Base-by-base conservation (phyloP, 495 filamentous ascomycete genomes). In the Penicillium daleae region DNA sequence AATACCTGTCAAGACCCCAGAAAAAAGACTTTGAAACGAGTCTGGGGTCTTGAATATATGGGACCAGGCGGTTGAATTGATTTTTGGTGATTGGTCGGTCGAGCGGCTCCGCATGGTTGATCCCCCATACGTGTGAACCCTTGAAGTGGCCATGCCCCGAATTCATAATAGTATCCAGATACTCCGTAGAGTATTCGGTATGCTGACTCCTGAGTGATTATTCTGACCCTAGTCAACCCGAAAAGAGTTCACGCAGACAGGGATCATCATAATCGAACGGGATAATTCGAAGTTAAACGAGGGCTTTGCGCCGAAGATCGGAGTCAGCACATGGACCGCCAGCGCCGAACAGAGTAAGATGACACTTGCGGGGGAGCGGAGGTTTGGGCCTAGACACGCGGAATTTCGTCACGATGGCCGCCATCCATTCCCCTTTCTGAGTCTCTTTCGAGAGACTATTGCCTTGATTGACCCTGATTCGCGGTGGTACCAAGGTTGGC, bases 131-230 rank as follows among this genome's bases (percentile, higher is more conserved):
- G 35, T 44, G 50, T 44, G 50, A 56, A 61, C 51, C 48, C 24
- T 21, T 37, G 59, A 51, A 51, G 59, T n/a, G n/a, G 19, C 7
- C 39, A 48, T 59, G 63, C 59, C 63, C 53, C 63, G 21, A 46
- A 46, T 4, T 24, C 17, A 46, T 27, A 24, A 50, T n/a, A 29
- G 24, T 50, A 4, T n/a, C n/a, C n/a, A n/a, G n/a, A n/a, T n/a
- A n/a, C n/a, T n/a, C n/a, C n/a, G n/a, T n/a, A n/a, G n/a, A n/a
- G n/a, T n/a, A n/a, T n/a, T n/a, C n/a, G n/a, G n/a, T n/a, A n/a
- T n/a, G n/a, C n/a, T n/a, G n/a, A n/a, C n/a, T n/a, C 8, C 4
- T 8, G 12, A 21, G 17, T 12, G 19, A 44, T 44, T 15, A 13
- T n/a, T n/a, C n/a, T 46, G 42, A 46, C 42, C 42, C 42, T 46